phyloP scores from a whole-genome alignment of 441 rosid genomes.

The Jatropha multifida region DNA sequence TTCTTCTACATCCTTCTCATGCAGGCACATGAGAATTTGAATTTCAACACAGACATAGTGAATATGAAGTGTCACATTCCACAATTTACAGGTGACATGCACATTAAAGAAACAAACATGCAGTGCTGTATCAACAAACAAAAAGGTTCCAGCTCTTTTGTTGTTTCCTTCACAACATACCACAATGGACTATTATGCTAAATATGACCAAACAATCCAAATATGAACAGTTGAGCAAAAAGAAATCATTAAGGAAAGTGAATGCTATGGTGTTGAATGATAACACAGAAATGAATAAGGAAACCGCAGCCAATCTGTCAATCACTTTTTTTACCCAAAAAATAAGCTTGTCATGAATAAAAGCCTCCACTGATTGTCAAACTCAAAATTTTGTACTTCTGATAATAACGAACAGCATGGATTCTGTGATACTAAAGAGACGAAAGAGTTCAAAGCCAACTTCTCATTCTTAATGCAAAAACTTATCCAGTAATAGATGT shows the following conservation, averaged over 20 bases:
- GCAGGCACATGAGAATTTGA: not conserved
- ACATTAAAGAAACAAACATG: not conserved
- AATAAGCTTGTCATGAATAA: not conserved
- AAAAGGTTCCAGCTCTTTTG: not conserved
- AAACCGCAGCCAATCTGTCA: not conserved
- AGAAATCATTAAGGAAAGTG: not conserved
- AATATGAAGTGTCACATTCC: not conserved
- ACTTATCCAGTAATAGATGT: not conserved
- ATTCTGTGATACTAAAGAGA: not conserved
- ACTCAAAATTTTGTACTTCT: not conserved
- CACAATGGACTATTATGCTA: not conserved
- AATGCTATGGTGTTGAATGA: not conserved
- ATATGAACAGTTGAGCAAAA: not conserved
- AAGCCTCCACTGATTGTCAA: not conserved
- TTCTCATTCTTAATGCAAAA: not conserved
- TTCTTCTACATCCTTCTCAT: constrained; percentile 9
- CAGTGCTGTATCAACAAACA: not conserved
- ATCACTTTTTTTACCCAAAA: not conserved
- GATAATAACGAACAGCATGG: not conserved
- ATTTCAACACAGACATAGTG: not conserved
- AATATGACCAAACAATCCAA: not conserved
- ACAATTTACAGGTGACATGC: not conserved
- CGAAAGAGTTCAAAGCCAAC: constrained; percentile 1
- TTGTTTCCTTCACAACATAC: constrained; percentile 1
- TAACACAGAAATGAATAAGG: not conserved